Conservation (phyloP, 805 yeast species). For the Wickerhamiella hasegawae region DNA sequence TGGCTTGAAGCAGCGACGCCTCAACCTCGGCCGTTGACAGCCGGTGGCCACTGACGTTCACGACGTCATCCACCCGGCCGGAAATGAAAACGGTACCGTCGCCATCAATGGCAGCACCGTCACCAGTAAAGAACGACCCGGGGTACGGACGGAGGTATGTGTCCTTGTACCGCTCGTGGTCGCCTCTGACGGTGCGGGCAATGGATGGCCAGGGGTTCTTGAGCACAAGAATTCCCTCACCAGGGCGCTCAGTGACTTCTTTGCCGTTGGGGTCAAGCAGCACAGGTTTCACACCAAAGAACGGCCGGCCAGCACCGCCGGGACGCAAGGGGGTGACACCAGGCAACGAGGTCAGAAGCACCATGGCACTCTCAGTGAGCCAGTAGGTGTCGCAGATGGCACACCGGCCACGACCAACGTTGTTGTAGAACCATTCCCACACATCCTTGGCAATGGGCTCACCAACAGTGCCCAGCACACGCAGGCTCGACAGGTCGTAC, state of each 20-base stretch:
- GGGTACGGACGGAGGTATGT: conserved; percentile 74
- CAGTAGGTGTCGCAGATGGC: conserved; percentile 74
- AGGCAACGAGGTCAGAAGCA: conserved; percentile 61
- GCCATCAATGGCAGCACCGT: conserved; percentile 74
- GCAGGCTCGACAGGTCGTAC: conserved; percentile 49
- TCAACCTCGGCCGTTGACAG: conserved; percentile 82
- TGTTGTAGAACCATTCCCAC: conserved; percentile 91
- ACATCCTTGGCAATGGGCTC: conserved; percentile 92
- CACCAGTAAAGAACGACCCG: conserved; percentile 74
- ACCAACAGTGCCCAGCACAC: conserved; percentile 89
- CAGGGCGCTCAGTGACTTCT: conserved; percentile 51
- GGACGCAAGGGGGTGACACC: conserved; percentile 67
- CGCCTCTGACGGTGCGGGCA: conserved; percentile 69
- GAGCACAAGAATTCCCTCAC: conserved; percentile 67
- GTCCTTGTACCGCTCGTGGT: conserved; percentile 58
- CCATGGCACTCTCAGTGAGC: conserved; percentile 82
- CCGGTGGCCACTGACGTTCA: conserved; percentile 75
- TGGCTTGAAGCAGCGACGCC: conserved; percentile 36
- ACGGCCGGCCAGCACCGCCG: conserved; percentile 73
- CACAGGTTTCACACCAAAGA: conserved; percentile 63
- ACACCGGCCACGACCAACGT: conserved; percentile 70
- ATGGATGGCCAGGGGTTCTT: conserved; percentile 71
- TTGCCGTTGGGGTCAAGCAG: conserved; percentile 58
- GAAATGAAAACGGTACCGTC: conserved; percentile 78
- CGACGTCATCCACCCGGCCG: conserved; percentile 82